These are phyloP conservation scores for Coemansia sp. DNA, from an alignment of 192 early-diverging fungal genomes.

Conservation along the genomic window DNA sequence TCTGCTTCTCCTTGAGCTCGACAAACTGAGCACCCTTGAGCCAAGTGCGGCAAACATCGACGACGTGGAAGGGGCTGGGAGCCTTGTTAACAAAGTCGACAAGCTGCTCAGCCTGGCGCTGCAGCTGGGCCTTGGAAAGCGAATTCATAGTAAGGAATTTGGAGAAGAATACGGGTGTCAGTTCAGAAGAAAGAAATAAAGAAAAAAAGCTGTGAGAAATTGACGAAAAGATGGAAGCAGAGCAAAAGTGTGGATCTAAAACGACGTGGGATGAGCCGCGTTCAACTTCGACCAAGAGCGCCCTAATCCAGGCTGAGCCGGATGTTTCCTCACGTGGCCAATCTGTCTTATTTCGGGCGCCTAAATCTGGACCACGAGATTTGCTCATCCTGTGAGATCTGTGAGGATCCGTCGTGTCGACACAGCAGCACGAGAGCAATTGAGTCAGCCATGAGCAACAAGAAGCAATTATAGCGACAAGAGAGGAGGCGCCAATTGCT, in stretches of 20 bases:
- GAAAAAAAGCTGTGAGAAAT: background rate
- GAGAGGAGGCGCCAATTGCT: background rate
- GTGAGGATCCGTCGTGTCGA: background rate
- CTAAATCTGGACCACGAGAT: background rate
- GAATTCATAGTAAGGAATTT: constrained; percentile 22
- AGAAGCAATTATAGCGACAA: background rate
- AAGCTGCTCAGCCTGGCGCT: constrained; percentile 61
- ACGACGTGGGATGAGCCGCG: background rate
- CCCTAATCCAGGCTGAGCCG: constrained; percentile 7
- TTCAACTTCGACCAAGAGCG: background rate
- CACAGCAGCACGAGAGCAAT: background rate
- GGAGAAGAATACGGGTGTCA: background rate
- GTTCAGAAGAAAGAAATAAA: background rate
- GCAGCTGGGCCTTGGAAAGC: constrained; percentile 52
- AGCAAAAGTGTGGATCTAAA: background rate
- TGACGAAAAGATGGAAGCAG: background rate
- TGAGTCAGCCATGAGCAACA: background rate
- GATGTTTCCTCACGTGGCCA: background rate
- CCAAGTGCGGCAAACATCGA: constrained; percentile 72
- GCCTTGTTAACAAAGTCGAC: constrained; percentile 88
- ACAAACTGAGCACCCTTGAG: constrained; percentile 79
- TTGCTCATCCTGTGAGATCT: background rate
- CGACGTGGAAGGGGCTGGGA: constrained; percentile 96
- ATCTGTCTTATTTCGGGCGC: background rate
- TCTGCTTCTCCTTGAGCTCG: constrained; percentile 88